These are phyloP conservation scores for Termitomyces sp. DNA, from an alignment of 768 basidiomycete genomes.

Conservation along the genomic window DNA sequence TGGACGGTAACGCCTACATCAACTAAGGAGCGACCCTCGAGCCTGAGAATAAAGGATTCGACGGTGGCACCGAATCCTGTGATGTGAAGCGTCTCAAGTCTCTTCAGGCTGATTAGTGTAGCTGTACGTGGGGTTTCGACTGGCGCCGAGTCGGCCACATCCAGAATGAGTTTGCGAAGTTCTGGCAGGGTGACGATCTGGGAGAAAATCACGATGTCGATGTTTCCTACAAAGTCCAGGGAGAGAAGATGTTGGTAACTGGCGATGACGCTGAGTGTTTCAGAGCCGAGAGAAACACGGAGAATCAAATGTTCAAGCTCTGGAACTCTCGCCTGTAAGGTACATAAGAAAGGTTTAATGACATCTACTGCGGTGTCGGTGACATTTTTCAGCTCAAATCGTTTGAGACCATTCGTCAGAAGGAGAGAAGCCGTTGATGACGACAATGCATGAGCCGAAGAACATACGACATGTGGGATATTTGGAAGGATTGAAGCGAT, in stretches of 20 bases:
- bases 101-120: not conserved
- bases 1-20: not conserved
- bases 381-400: not conserved
- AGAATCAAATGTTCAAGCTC: not conserved
- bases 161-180: not conserved
- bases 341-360: not conserved
- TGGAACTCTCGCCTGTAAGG: not conserved
- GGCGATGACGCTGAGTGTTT: not conserved
- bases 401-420: not conserved
- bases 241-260: not conserved
- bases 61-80: not conserved
- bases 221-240: not conserved
- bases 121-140: not conserved
- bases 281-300: not conserved
- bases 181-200: not conserved
- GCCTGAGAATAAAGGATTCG: not conserved
- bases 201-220: not conserved
- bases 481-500: not conserved
- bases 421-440: not conserved
- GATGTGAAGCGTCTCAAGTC: not conserved
- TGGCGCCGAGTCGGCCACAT: not conserved
- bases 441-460: not conserved
- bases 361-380: not conserved
- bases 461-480: not conserved
- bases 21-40: not conserved